These are phyloP conservation scores for Yamadazyma mexicana DNA, from an alignment of 1,139 yeast species.

Conservation along the genomic window DNA sequence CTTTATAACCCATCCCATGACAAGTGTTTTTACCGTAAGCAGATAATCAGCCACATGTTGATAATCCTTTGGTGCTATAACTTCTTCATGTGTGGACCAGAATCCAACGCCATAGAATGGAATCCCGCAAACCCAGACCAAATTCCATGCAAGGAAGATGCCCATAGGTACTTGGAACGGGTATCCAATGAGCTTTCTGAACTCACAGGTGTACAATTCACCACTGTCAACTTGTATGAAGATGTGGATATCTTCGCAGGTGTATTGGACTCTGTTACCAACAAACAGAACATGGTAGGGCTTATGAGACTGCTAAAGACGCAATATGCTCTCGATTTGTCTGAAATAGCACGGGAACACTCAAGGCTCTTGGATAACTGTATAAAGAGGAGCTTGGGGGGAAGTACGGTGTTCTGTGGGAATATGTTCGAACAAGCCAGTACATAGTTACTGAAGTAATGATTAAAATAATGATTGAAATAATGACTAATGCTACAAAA, in stretches of 20 bases:
- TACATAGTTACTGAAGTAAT: not conserved
- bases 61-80: slow-evolving; percentile 50
- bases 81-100: slow-evolving; percentile 41
- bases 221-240: slow-evolving; percentile 19
- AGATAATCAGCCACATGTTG: slow-evolving; percentile 35
- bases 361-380: slow-evolving; percentile 15
- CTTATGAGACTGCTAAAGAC: slow-evolving; percentile 11
- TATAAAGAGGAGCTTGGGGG: slow-evolving; percentile 16
- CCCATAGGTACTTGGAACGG: slow-evolving; percentile 39
- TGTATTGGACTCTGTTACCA: slow-evolving; percentile 14
- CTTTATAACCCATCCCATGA: slow-evolving; percentile 50
- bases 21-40: slow-evolving; percentile 47
- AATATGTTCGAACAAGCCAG: slow-evolving; percentile 14
- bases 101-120: slow-evolving; percentile 21
- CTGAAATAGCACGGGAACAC: slow-evolving; percentile 18
- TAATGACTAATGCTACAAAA: no score
- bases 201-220: slow-evolving; percentile 19
- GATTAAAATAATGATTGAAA: no score
- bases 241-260: slow-evolving; percentile 18
- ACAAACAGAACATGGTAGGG: slow-evolving; percentile 44
- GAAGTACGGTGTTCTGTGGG: slow-evolving; percentile 11
- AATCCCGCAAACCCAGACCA: slow-evolving; percentile 9
- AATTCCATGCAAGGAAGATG: slow-evolving; percentile 29
- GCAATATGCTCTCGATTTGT: slow-evolving; percentile 11
- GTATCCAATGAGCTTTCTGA: slow-evolving; percentile 28